Evolutionary conservation across 768 basidiomycete species (phyloP), one percentile per base, ranked within the genome.

Genomic region (Sistotremastrum niveocremeum): DNA sequence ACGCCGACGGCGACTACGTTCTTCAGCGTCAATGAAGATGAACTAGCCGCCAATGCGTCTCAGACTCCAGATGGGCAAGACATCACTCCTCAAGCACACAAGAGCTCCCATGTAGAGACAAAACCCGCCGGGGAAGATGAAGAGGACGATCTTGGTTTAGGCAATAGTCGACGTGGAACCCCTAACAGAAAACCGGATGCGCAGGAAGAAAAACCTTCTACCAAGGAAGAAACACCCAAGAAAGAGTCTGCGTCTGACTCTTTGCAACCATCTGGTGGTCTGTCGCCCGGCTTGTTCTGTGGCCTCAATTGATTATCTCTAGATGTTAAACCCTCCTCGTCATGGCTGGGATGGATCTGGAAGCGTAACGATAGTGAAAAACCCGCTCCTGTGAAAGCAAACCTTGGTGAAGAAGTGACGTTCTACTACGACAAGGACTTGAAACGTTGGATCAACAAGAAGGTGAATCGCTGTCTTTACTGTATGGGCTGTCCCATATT

Each of bases 401-500:
- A 83, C 54, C 74, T 99, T 29, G 95, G 95, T 6, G 89, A 98
- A 53, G 79, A 91, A 58, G 89, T 67, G 30, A 69, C 79, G 30
- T 94, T 98, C 67, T 84, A 88, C 56, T 99, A 86, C 59, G 95
- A 99, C 58, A 81, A 84, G 55, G 90, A 95, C n/a, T 72, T 82
- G 49, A 91, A 93, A 60, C 77, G 84, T 51, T 99, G 95, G 95
- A 81, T 99, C 30, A 91, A 95, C 61, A 93, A 84, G 64, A 90
- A 84, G 67, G 90, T 88, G 49, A 60, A 64, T 51, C 5, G 6
- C 20, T 43, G 47, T 11, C n/a, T 32, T 44, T 28, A 37, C 30
- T 7, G n/a, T 6, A 46, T 10, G 28, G 39, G 39, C 11, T 51
- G 20, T 8, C 39, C 6, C 12, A 29, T 34, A 34, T 34, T 34